Percentiles rank a stretch among this genome's conserved stretches.
phyloP scores from a whole-genome alignment of 2,329 filamentous ascomycete species.

The Fusarium piperis region DNA sequence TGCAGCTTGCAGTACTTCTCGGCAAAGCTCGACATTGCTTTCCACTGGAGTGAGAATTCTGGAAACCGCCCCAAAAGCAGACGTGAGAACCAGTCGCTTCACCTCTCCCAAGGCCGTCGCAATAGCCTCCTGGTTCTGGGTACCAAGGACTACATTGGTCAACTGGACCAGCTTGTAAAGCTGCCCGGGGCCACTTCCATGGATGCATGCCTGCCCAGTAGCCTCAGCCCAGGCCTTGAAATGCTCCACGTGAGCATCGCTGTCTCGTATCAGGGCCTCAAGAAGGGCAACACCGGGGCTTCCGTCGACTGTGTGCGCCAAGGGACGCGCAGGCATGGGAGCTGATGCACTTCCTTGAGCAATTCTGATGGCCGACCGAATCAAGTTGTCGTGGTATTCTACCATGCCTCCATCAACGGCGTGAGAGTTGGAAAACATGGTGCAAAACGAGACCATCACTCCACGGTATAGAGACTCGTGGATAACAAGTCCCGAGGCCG shows the following conservation, averaged over 20 bases:
- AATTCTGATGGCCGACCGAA: background rate
- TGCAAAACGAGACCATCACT: background rate
- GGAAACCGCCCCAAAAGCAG: background rate
- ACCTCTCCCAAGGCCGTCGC: background rate
- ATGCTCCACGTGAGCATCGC: background rate
- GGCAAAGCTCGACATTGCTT: background rate
- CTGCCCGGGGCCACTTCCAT: background rate
- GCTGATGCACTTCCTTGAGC: background rate
- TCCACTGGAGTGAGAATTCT: background rate
- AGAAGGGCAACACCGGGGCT: background rate
- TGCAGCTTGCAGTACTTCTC: background rate
- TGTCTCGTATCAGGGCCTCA: background rate
- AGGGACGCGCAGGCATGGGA: background rate
- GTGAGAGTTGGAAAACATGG: background rate
- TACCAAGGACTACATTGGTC: background rate
- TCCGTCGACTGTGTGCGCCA: background rate
- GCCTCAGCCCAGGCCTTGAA: background rate
- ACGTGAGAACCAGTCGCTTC: background rate
- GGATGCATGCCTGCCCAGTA: background rate
- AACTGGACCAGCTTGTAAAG: accelerated
- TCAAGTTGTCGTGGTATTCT: background rate
- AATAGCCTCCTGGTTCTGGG: background rate
- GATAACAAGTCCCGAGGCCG: accelerated
- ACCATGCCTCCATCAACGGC: accelerated
- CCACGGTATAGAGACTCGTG: background rate